A percentile compares a stretch with the other conserved stretches of the same genome.
These are phyloP conservation scores for Alternaria panax DNA, from an alignment of 2,329 filamentous ascomycete genomes.

Conservation along the genomic window DNA sequence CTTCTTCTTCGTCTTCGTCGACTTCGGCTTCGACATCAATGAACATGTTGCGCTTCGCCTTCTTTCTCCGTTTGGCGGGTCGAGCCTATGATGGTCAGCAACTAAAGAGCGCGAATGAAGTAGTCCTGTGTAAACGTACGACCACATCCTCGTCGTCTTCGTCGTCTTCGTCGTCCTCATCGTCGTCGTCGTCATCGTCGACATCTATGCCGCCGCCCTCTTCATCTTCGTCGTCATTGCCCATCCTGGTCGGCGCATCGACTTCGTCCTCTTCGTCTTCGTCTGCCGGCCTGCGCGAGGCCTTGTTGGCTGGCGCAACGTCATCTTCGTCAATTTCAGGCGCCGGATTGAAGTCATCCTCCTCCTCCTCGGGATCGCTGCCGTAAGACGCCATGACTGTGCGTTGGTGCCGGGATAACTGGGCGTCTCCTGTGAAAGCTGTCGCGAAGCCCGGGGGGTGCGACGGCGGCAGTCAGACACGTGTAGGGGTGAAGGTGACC, in stretches of 20 bases:
- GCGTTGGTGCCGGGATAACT: slow-evolving; percentile 8
- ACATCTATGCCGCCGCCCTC: slow-evolving; percentile 62
- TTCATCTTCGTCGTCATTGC: slow-evolving; percentile 57
- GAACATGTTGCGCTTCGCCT: slow-evolving; percentile 81
- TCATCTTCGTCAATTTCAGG: slow-evolving; percentile 73
- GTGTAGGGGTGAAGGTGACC: neutral
- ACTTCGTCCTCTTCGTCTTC: slow-evolving; percentile 50
- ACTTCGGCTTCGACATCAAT: slow-evolving; percentile 99
- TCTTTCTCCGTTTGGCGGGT: slow-evolving; percentile 79
- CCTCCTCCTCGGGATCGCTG: slow-evolving; percentile 58
- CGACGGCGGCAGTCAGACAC: neutral
- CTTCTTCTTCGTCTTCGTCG: slow-evolving; percentile 85
- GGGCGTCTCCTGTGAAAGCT: slow-evolving; percentile 12
- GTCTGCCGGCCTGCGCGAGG: slow-evolving; percentile 40
- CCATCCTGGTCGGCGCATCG: slow-evolving; percentile 42
- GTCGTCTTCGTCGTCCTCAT: slow-evolving; percentile 66
- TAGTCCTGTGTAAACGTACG: slow-evolving; percentile 20
- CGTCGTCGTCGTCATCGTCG: slow-evolving; percentile 65
- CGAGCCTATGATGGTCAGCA: slow-evolving; percentile 60
- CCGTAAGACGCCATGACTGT: slow-evolving; percentile 42
- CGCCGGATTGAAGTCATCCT: slow-evolving; percentile 89
- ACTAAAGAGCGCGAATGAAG: neutral
- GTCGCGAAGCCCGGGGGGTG: slow-evolving; percentile 17
- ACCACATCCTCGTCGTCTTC: slow-evolving; percentile 65
- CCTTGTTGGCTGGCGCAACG: slow-evolving; percentile 25